phyloP scores from a whole-genome alignment of 441 rosid genomes.

The Erysimum cheiri region DNA sequence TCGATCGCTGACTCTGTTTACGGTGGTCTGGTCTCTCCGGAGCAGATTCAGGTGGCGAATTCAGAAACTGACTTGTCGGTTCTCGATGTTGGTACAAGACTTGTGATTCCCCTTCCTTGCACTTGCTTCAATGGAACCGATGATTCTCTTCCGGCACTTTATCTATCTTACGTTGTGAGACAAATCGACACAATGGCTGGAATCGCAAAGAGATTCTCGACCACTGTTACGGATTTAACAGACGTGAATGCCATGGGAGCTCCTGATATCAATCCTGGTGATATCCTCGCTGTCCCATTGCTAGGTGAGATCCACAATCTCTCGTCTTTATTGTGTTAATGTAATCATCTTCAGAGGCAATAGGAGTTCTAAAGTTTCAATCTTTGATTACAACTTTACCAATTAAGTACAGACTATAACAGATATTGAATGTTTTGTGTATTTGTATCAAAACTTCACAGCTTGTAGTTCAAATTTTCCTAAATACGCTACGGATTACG shows the following conservation, averaged over 20 bases:
- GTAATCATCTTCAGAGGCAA: background rate
- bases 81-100: slow-evolving; percentile 73
- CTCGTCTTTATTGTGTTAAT: background rate
- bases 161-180: slow-evolving; percentile 81
- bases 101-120: slow-evolving; percentile 85
- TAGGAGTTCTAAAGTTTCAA: slow-evolving; percentile 10
- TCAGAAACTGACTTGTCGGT: slow-evolving; percentile 66
- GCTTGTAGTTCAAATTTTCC: slow-evolving; percentile 95
- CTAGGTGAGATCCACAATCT: slow-evolving; percentile 54
- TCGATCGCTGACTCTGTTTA: slow-evolving; percentile 71
- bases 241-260: slow-evolving; percentile 94
- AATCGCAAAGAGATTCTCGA: slow-evolving; percentile 72
- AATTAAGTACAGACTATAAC: background rate
- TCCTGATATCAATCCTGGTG: slow-evolving; percentile 67
- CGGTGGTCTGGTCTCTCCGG: slow-evolving; percentile 86
- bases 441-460: slow-evolving; percentile 36
- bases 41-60: slow-evolving; percentile 89
- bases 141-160: slow-evolving; percentile 78
- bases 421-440: slow-evolving; percentile 5
- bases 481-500: slow-evolving; percentile 66
- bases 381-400: background rate
- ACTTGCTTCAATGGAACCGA: slow-evolving; percentile 92
- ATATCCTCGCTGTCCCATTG: slow-evolving; percentile 84
- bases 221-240: slow-evolving; percentile 89
- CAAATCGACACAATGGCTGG: slow-evolving; percentile 69